Base-by-base conservation (phyloP, 176 grass and related monocot species). In the Pontederia paniculata region DNA sequence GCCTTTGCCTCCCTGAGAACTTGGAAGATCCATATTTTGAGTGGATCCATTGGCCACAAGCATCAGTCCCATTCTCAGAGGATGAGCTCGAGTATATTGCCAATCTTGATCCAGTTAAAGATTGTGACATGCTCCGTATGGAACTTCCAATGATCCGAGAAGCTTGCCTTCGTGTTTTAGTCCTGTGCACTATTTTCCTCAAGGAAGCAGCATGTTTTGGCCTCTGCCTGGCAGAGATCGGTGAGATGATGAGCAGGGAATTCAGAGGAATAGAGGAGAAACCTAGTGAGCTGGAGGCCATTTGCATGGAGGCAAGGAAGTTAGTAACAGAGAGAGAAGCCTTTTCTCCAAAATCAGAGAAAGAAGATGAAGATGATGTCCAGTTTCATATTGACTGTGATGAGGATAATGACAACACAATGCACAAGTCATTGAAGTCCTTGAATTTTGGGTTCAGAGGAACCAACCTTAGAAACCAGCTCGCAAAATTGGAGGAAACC, bases 21-120 rank as follows among this genome's bases (percentile, higher is more conserved):
- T 75, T 95, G 14, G 89, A 95, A 54, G 89, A 95, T 71, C 89
- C 89, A 54, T 95, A 95, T 70, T 95, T 95, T 63, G 89, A 95
- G 46, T 95, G 89, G 89, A 89, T 95, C 55, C 85, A 89, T 58
- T 95, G 89, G 89, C 89, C 89, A 3, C 89, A 95, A 54, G 69
- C 89, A 37, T 95, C 89, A 15, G 73, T 95, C 50, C 85, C 89
- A 50, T 95, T 95, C 66, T 86, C 79, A 0, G 73, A 86, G 28
- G 85, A 95, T 55, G 89, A 95, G 66, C 81, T 89, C 13, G 84
- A 83, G 28, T 95, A 95, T 49, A 83, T 95, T 60, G 78, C 75
- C 67, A 72, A 86, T 41, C 48, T 95, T 45, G 79, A 95, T 65
- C 82, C 89, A 44, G 12, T 50, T 23, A 58, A 52, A 82, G 85